A percentile compares a stretch with the other conserved stretches of the same genome.
These are phyloP conservation scores for Pichia sp. DNA, from an alignment of 1,139 yeast species.

Conservation along the genomic window DNA sequence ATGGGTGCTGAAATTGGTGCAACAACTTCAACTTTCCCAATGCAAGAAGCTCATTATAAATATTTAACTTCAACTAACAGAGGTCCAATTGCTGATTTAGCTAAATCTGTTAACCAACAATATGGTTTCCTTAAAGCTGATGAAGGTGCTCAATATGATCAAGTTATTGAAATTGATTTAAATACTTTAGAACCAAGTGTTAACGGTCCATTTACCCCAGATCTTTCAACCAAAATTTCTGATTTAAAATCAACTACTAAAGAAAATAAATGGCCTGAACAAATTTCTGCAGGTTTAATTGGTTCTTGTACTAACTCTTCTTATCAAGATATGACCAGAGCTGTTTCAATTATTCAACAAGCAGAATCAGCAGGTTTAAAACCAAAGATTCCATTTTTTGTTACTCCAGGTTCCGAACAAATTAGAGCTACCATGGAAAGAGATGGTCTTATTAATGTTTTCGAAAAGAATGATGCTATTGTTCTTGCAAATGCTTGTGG, in stretches of 20 bases:
- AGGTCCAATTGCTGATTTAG: conserved; percentile 74
- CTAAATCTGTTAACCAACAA: conserved; percentile 56
- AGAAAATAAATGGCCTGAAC: conserved; percentile 73
- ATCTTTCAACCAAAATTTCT: conserved; percentile 80
- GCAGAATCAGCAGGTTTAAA: conserved; percentile 82
- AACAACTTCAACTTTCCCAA: conserved; percentile 95
- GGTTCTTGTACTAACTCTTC: conserved; percentile 98
- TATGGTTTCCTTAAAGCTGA: conserved; percentile 70
- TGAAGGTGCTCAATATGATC: conserved; percentile 75
- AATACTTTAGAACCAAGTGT: conserved; percentile 77
- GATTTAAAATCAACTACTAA: conserved; percentile 58
- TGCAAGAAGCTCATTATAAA: conserved; percentile 77
- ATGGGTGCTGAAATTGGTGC: conserved; percentile 99
- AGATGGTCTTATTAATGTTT: conserved; percentile 78
- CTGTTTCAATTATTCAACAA: conserved; percentile 78
- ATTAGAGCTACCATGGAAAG: conserved; percentile 95
- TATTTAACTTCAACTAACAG: conserved; percentile 79
- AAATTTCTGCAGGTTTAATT: conserved; percentile 82
- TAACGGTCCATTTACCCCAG: conserved; percentile 95
- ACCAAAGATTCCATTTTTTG: conserved; percentile 88
- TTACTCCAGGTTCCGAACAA: conserved; percentile 98
- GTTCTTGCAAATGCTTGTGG: conserved; percentile 98
- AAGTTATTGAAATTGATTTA: conserved; percentile 74
- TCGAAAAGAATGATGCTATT: conserved; percentile 79
- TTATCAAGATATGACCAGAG: conserved; percentile 95